A percentile compares a stretch with the other conserved stretches of the same genome.
Evolutionary conservation across 2,329 filamentous ascomycete species (phyloP).

Genomic region (Aspergillus quadricinctus): DNA sequence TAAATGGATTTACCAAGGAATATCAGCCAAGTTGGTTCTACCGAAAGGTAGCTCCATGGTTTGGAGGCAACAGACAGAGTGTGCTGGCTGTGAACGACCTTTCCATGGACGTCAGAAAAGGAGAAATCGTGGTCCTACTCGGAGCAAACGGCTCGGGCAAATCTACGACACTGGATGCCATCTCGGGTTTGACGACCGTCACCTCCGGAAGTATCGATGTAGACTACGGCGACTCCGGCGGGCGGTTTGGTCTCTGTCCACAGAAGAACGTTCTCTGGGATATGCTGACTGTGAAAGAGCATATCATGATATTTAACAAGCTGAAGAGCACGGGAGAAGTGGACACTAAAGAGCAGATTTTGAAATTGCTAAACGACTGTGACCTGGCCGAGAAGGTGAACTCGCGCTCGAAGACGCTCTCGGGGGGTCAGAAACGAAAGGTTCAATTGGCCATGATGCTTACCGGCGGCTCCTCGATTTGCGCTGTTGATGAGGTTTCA

Average conservation of each 20-base stretch:
- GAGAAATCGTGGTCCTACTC: constrained; percentile 80
- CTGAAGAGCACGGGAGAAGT: constrained; percentile 63
- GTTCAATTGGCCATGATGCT: constrained; percentile 94
- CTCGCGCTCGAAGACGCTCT: constrained; percentile 71
- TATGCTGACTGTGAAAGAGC: constrained; percentile 78
- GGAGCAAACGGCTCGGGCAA: constrained; percentile 91
- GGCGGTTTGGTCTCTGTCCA: constrained; percentile 79
- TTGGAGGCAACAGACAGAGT: constrained; percentile 53
- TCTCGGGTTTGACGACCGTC: constrained; percentile 74
- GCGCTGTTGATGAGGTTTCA: constrained; percentile 87
- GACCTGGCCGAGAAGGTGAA: constrained; percentile 72
- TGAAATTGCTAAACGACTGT: constrained; percentile 62
- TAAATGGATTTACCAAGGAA: constrained; percentile 71
- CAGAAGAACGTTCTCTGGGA: constrained; percentile 96
- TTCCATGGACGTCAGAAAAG: constrained; percentile 65
- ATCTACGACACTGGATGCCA: constrained; percentile 81
- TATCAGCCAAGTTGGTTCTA: constrained; percentile 65
- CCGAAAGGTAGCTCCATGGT: constrained; percentile 40
- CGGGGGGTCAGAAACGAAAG: constrained; percentile 88
- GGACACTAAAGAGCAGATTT: constrained; percentile 57
- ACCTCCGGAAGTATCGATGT: constrained; percentile 74
- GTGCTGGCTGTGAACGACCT: constrained; percentile 77
- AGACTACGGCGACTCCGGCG: constrained; percentile 70
- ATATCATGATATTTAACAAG: constrained; percentile 76
- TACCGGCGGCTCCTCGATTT: constrained; percentile 80